Conservation (phyloP, 495 filamentous ascomycete genomes). For the Penicillium malachiteum region DNA sequence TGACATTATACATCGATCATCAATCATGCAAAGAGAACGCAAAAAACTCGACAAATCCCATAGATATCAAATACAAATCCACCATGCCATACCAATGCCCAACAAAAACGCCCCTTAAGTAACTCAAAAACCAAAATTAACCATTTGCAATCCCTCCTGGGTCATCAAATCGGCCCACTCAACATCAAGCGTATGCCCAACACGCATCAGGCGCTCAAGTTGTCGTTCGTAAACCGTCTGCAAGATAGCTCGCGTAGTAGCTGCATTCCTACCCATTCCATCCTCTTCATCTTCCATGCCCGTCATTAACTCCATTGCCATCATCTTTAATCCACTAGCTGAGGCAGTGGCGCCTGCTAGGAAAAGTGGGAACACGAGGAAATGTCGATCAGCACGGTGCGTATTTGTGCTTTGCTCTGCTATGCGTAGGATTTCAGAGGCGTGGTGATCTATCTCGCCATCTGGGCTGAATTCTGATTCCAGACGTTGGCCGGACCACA, state of each 20-base stretch:
- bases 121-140: constrained; percentile 31
- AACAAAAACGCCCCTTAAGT: background rate
- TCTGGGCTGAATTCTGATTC: constrained; percentile 31
- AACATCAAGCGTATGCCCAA: constrained; percentile 38
- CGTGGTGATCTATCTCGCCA: constrained; percentile 43
- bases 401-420: constrained; percentile 31
- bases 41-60: constrained; percentile 7
- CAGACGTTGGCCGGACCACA: constrained; percentile 48
- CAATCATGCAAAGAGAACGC: constrained; percentile 3
- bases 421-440: constrained; percentile 44
- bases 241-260: constrained; percentile 48
- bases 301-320: constrained; percentile 50
- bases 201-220: constrained; percentile 33
- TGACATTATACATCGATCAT: constrained; percentile 10
- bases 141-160: constrained; percentile 40
- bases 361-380: constrained; percentile 57
- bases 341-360: constrained; percentile 50
- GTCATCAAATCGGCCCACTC: constrained; percentile 49
- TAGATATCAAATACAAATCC: background rate
- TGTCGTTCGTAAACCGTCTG: constrained; percentile 52
- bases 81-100: background rate
- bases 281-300: constrained; percentile 49
- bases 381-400: constrained; percentile 40
- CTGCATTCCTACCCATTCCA: constrained; percentile 47
- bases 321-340: constrained; percentile 43